Evolutionary conservation across 148 eudicot genomes (phyloP).

Genomic region (Camellia lanceoleosa): DNA sequence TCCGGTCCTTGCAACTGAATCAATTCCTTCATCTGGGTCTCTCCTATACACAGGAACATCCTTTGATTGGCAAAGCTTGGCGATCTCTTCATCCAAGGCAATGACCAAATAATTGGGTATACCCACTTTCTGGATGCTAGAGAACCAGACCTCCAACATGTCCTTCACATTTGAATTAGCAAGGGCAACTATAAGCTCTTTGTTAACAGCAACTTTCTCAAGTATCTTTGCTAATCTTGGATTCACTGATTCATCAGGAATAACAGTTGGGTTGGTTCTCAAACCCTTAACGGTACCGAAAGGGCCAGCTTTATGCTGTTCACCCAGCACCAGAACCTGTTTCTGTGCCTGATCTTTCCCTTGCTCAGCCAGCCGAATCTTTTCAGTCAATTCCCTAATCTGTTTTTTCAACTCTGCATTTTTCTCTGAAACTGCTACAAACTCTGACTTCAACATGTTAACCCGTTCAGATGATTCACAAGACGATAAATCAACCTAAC

Average conservation of each 20-base stretch:
- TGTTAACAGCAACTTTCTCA: slow-evolving; percentile 50
- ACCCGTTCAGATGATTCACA: slow-evolving; percentile 59
- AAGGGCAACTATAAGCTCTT: slow-evolving; percentile 73
- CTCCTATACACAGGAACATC: slow-evolving; percentile 63
- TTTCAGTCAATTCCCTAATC: slow-evolving; percentile 63
- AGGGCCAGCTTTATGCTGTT: slow-evolving; percentile 75
- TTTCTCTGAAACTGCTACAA: slow-evolving; percentile 47
- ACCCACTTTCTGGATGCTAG: slow-evolving; percentile 61
- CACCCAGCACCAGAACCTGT: slow-evolving; percentile 49
- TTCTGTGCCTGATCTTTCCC: slow-evolving; percentile 58
- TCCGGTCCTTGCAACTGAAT: slow-evolving; percentile 59
- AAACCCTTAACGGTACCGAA: slow-evolving; percentile 81
- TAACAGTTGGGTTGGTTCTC: slow-evolving; percentile 80
- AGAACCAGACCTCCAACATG: slow-evolving; percentile 66
- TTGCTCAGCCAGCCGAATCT: slow-evolving; percentile 58
- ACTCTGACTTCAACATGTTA: slow-evolving; percentile 56
- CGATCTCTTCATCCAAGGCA: slow-evolving; percentile 71
- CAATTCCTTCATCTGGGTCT: slow-evolving; percentile 74
- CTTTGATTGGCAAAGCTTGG: slow-evolving; percentile 56
- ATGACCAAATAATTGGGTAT: slow-evolving; percentile 77
- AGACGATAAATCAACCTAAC: slow-evolving; percentile 28
- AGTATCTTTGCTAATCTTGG: slow-evolving; percentile 73
- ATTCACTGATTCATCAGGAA: slow-evolving; percentile 79
- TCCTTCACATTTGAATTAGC: slow-evolving; percentile 79
- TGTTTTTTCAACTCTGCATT: slow-evolving; percentile 69